These are phyloP conservation scores for Hericium erinaceus DNA, from an alignment of 768 basidiomycete species.

Conservation along the genomic window DNA sequence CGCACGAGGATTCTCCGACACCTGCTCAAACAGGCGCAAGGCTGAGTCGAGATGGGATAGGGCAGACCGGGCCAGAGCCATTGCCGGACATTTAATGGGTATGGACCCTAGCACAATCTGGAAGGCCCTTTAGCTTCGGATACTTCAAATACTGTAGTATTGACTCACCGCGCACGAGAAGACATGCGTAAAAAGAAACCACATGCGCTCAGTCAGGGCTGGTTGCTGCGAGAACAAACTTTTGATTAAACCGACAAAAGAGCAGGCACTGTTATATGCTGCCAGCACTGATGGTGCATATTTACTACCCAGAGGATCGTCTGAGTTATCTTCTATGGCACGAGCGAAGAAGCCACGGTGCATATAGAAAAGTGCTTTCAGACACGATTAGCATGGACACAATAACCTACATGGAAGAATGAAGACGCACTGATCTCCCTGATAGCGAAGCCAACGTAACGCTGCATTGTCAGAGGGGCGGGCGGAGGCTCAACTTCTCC, in stretches of 20 bases:
- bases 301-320: constrained; percentile 61
- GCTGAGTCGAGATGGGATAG: constrained; percentile 61
- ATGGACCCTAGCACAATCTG: constrained; percentile 67
- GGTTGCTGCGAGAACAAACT: constrained; percentile 60
- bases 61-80: constrained; percentile 58
- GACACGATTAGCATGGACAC: not conserved
- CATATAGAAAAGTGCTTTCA: constrained; percentile 57
- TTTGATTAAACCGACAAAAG: constrained; percentile 56
- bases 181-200: constrained; percentile 66
- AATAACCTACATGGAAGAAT: not conserved
- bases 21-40: constrained; percentile 44
- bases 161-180: constrained; percentile 57
- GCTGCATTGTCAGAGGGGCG: constrained; percentile 55
- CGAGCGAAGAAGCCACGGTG: constrained; percentile 69
- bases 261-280: constrained; percentile 59
- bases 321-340: constrained; percentile 52
- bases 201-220: constrained; percentile 57
- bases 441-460: constrained; percentile 57
- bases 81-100: constrained; percentile 47
- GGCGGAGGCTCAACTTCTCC: constrained; percentile 33
- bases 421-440: constrained; percentile 51
- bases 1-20: constrained; percentile 43
- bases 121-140: not conserved
- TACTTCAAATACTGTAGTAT: not conserved
- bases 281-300: constrained; percentile 61